Evolutionary conservation across 805 yeast species (phyloP).

Genomic region (Saturnispora sanitii): DNA sequence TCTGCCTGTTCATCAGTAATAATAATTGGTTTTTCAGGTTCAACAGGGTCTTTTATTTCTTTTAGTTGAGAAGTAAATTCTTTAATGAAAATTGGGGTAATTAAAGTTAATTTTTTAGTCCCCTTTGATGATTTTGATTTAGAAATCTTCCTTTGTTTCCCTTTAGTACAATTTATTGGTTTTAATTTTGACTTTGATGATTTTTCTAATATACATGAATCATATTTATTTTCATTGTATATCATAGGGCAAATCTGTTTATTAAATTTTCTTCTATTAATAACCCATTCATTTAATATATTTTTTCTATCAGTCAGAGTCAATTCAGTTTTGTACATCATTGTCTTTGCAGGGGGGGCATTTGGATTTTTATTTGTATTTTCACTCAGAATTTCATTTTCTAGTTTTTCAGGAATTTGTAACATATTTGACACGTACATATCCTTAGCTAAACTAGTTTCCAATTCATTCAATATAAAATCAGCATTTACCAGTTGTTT

Average conservation of each 20-base stretch:
- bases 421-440: neutral
- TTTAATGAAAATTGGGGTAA: neutral
- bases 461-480: neutral
- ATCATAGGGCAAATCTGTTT: neutral
- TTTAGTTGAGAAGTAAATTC: neutral
- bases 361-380: too few relatives aligned
- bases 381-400: too few relatives aligned
- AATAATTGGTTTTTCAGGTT: neutral
- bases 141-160: neutral
- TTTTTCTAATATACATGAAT: too few relatives aligned
- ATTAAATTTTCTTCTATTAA: neutral
- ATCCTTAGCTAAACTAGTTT: neutral
- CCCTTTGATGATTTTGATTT: neutral
- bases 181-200: too few relatives aligned
- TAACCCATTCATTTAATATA: slow-evolving; percentile 1
- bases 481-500: neutral
- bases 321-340: neutral
- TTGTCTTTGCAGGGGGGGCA: too few relatives aligned
- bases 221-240: too few relatives aligned
- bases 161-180: too few relatives aligned
- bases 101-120: slow-evolving; percentile 1
- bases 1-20: neutral
- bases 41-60: neutral
- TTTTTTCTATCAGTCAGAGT: neutral
- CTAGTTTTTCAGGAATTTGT: too few relatives aligned